Evolutionary conservation across 805 yeast genomes (phyloP), one percentile per base, ranked within the genome.

Genomic region (Candida krabiensis): DNA sequence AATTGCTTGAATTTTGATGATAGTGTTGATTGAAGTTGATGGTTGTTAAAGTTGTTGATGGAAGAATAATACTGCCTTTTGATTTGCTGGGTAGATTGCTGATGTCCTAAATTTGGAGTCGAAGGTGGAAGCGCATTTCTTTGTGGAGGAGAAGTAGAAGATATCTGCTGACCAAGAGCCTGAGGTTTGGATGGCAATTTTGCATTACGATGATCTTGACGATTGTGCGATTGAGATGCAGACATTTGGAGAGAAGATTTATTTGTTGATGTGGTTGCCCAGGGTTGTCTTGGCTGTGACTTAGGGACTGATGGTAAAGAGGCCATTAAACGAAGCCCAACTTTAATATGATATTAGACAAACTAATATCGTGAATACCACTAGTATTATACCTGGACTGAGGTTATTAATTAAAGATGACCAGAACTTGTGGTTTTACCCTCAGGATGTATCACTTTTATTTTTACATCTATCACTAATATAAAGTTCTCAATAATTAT

Each of bases 31-130:
- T 46, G 48, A 23, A 50, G 24, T 34, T 50, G 50, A 17, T 24
- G 29, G 4, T 33, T 28, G 37, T 50, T 50, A 42, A 50, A 50
- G 19, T 43, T 34, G 41, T 50, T 50, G 27, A 50, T 41, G n/a
- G 52, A 44, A n/a, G 18, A 19, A 22, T 47, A 43, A 24, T 18
- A 24, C n/a, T 24, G 38, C 26, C 22, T 39, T 16, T 16, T 25
- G 9, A 21, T 19, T 33, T 38, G 42, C 25, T 34, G 22, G 7
- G 24, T 11, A 8, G 24, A 21, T 21, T 21, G 24, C n/a, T n/a
- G n/a, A n/a, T n/a, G n/a, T 8, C 24, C 11, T 7, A 11, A 21
- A 21, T 7, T 11, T 11, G 7, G 24, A 11, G 24, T 7, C 7
- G 24, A 7, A 11, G 24, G 24, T 21, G 24, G 11, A 21, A 11